Percentiles rank a stretch among this genome's conserved stretches.
Conservation (phyloP, 2,329 filamentous ascomycete species). For the Fusarium irregulare region DNA sequence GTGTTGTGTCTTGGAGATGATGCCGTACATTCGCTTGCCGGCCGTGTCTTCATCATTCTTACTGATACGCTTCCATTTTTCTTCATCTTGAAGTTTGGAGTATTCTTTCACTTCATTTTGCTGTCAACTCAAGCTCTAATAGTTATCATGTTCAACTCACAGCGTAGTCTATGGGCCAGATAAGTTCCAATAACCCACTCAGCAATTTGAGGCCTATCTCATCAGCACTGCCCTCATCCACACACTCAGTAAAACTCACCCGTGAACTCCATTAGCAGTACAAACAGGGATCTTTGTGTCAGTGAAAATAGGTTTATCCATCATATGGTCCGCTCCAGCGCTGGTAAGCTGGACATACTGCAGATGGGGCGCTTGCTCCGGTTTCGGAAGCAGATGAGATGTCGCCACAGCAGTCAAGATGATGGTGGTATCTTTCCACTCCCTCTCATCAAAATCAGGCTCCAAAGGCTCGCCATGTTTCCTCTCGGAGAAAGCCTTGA, state of each 20-base stretch:
- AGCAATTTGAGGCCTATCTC: conserved; percentile 63
- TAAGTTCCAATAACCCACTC: conserved; percentile 68
- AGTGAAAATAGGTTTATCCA: conserved; percentile 59
- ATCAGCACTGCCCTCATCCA: neutral
- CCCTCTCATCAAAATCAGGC: conserved; percentile 47
- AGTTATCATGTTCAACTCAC: conserved; percentile 49
- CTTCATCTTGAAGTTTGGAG: conserved; percentile 56
- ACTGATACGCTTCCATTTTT: conserved; percentile 55
- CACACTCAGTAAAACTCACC: conserved; percentile 50
- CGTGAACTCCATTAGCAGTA: conserved; percentile 69
- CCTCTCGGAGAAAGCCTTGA: conserved; percentile 48
- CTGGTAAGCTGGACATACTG: conserved; percentile 65
- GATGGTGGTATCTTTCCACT: conserved; percentile 63
- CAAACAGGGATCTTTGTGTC: conserved; percentile 64
- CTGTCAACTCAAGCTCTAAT: neutral
- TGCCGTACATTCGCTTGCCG: conserved; percentile 61
- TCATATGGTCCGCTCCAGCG: conserved; percentile 64
- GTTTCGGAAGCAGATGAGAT: conserved; percentile 53
- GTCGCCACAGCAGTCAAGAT: conserved; percentile 53
- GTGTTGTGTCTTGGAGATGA: too few species aligned
- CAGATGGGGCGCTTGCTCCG: conserved; percentile 59
- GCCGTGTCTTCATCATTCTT: conserved; percentile 49
- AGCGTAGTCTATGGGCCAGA: conserved; percentile 60
- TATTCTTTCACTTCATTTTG: conserved; percentile 56
- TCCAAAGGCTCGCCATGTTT: conserved; percentile 46